Evolutionary conservation across 2,329 filamentous ascomycete genomes (phyloP).

Genomic region (Aspergillus candidus): DNA sequence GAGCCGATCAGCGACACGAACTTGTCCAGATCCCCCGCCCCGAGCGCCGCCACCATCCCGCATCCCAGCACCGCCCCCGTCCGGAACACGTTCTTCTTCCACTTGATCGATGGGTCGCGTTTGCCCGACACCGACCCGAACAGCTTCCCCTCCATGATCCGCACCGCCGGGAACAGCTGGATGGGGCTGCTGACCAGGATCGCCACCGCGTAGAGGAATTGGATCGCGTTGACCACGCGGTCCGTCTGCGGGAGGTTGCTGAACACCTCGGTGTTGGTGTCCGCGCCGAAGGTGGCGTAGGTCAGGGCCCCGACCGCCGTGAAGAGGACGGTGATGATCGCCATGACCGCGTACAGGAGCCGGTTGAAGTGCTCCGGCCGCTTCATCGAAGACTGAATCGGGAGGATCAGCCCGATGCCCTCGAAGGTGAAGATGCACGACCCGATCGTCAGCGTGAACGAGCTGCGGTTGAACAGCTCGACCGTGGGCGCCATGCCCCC

Average conservation of each 20-base stretch:
- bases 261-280: slow-evolving; percentile 90
- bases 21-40: slow-evolving; percentile 87
- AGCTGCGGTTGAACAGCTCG: slow-evolving; percentile 74
- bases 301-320: slow-evolving; percentile 82
- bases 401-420: slow-evolving; percentile 91
- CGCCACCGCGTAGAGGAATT: slow-evolving; percentile 88
- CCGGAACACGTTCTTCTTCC: slow-evolving; percentile 95
- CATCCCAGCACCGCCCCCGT: slow-evolving; percentile 86
- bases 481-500: slow-evolving; percentile 73
- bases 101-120: slow-evolving; percentile 95
- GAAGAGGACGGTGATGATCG: slow-evolving; percentile 86
- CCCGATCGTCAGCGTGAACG: slow-evolving; percentile 94
- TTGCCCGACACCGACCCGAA: slow-evolving; percentile 86
- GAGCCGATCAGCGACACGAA: slow-evolving; percentile 92
- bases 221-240: slow-evolving; percentile 86
- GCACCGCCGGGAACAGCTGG: slow-evolving; percentile 93
- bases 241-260: slow-evolving; percentile 90
- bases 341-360: slow-evolving; percentile 82
- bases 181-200: slow-evolving; percentile 88
- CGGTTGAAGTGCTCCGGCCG: slow-evolving; percentile 79
- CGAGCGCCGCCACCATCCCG: slow-evolving; percentile 76
- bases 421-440: slow-evolving; percentile 98
- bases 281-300: slow-evolving; percentile 87
- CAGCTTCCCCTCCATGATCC: slow-evolving; percentile 84
- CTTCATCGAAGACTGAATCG: slow-evolving; percentile 93